Conservation (phyloP, 2,329 filamentous ascomycete genomes). For the Aspergillus caelatus region DNA sequence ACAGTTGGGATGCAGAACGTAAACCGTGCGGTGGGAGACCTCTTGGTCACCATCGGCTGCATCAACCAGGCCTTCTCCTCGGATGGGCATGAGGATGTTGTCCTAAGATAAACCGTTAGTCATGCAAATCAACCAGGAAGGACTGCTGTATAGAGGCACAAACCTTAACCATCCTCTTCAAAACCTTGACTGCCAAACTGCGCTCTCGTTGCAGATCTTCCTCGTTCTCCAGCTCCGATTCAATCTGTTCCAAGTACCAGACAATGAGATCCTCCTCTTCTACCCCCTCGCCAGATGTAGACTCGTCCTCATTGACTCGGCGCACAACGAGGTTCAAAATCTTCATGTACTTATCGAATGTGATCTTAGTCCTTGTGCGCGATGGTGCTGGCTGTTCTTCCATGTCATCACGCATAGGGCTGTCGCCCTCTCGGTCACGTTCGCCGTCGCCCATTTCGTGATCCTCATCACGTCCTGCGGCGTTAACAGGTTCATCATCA, state of each 20-base stretch:
- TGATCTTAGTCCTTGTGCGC: slow-evolving; percentile 73
- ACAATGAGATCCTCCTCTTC: slow-evolving; percentile 78
- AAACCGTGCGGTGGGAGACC: slow-evolving; percentile 62
- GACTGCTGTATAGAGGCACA: slow-evolving; percentile 28
- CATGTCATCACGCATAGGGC: slow-evolving; percentile 57
- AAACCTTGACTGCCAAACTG: slow-evolving; percentile 75
- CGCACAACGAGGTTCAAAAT: slow-evolving; percentile 86
- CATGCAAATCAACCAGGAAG: background rate
- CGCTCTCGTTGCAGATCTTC: slow-evolving; percentile 80
- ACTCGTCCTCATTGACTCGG: slow-evolving; percentile 81
- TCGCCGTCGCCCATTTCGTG: slow-evolving; percentile 51
- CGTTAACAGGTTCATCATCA: slow-evolving; percentile 64
- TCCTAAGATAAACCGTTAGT: slow-evolving; percentile 46
- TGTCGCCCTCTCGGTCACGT: slow-evolving; percentile 52
- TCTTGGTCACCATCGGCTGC: slow-evolving; percentile 60
- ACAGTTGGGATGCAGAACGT: slow-evolving; percentile 93
- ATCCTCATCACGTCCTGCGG: slow-evolving; percentile 50
- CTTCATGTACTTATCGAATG: slow-evolving; percentile 89
- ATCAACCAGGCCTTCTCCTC: slow-evolving; percentile 87
- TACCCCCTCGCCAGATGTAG: slow-evolving; percentile 75
- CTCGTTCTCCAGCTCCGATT: slow-evolving; percentile 77
- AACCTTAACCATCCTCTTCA: slow-evolving; percentile 96
- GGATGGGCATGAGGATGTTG: slow-evolving; percentile 61
- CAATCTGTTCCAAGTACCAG: slow-evolving; percentile 92
- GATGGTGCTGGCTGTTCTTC: slow-evolving; percentile 43